Evolutionary conservation across 2,329 filamentous ascomycete genomes (phyloP), one percentile per base, ranked within the genome.

Genomic region (Arthrobotrys sinensis): DNA sequence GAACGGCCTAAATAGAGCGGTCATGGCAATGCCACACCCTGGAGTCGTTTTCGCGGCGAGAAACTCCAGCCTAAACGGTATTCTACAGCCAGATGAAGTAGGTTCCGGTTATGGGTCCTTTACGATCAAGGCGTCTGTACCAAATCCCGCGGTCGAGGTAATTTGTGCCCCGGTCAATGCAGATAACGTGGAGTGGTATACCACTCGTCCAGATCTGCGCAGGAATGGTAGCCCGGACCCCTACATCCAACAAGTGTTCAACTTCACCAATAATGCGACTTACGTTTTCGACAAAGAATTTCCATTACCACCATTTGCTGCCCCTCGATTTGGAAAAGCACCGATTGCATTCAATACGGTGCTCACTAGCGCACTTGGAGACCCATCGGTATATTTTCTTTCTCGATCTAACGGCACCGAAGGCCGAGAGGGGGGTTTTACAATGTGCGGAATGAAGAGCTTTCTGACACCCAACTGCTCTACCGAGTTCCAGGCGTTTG

Each of bases 21-120:
- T 91, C 0, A 86, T 94, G 80, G 91, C 92, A 0, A 91, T 94
- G 88, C 93, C 93, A 0, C 93, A 96, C 81, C 86, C 90, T 0
- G 90, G 85, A 53, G 85, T 91, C 0, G 87, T 96, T 0, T 89
- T 91, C 34, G 84, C 86, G 14, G 92, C 92, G 0, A 90, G 91
- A 0, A 88, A 86, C 8, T 86, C 91, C 80, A 84, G 86, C 0
- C 82, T 84, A 4, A 95, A 95, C 81, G 83, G 85, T 0, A 92
- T 96, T 34, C 83, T 92, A 5, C 92, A 95, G 80, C 92, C 93
- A 0, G 86, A 87, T 4, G 89, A 90, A 21, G 85, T 90, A 7
- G 87, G 85, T 0, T 63, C 55, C 0, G 91, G 91, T 0, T 86
- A 92, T 4, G 92, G 92, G 8, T 88, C 90, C 52, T 95, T 93